Percentiles rank a stretch among this genome's conserved stretches.
Evolutionary conservation across 2,329 filamentous ascomycete species (phyloP).

Genomic region (Aspergillus sp.): DNA sequence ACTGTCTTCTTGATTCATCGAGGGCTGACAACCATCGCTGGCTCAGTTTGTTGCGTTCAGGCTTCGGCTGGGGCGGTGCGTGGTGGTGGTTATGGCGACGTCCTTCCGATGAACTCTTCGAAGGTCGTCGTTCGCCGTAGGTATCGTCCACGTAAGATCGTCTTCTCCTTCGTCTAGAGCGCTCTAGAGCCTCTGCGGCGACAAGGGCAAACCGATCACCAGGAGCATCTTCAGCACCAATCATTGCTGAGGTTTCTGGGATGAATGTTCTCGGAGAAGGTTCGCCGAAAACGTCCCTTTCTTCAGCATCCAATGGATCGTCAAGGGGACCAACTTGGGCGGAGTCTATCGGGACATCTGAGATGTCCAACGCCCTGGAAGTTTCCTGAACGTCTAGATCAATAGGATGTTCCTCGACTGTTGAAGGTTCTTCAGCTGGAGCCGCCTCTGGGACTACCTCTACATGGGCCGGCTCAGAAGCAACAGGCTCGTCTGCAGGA

Average conservation of each 20-base stretch:
- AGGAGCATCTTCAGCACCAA: background rate
- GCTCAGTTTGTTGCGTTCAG: slow-evolving; percentile 37
- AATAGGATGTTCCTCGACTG: slow-evolving; percentile 1
- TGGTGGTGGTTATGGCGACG: slow-evolving; percentile 31
- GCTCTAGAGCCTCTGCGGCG: slow-evolving; percentile 19
- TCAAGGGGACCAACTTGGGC: background rate
- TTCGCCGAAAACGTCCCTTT: slow-evolving; percentile 23
- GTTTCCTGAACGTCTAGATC: background rate
- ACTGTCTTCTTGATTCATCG: slow-evolving; percentile 41
- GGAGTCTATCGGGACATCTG: slow-evolving; percentile 4
- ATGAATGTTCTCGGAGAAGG: slow-evolving; percentile 21
- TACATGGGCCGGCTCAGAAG: slow-evolving; percentile 16
- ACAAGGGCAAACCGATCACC: slow-evolving; percentile 3
- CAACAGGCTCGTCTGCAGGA: slow-evolving; percentile 21
- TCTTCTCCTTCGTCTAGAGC: slow-evolving; percentile 37
- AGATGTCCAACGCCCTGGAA: slow-evolving; percentile 1
- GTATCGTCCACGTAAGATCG: slow-evolving; percentile 27
- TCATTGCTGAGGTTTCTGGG: slow-evolving; percentile 8
- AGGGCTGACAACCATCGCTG: slow-evolving; percentile 41
- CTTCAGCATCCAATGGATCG: slow-evolving; percentile 17
- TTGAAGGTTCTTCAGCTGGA: background rate
- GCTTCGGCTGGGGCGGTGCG: slow-evolving; percentile 35
- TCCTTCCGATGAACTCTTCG: slow-evolving; percentile 43
- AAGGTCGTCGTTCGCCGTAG: slow-evolving; percentile 40
- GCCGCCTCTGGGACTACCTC: slow-evolving; percentile 16